These are phyloP conservation scores for Cucurbita pepo DNA, from an alignment of 306 rosid species.

Conservation along the genomic window DNA sequence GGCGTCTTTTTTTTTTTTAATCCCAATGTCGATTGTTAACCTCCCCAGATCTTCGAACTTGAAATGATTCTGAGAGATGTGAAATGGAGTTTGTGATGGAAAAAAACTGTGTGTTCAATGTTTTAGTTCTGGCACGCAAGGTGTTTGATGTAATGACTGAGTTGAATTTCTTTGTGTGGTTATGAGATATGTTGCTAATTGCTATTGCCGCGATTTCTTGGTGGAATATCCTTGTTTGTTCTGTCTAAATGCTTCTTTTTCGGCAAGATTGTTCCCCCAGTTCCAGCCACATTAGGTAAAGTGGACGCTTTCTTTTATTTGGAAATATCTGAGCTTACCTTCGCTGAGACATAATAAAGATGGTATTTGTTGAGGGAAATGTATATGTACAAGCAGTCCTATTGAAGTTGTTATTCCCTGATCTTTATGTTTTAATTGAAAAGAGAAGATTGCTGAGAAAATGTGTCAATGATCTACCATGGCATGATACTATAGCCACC, in stretches of 20 bases:
- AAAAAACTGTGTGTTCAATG: not conserved
- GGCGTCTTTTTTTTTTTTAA: not conserved
- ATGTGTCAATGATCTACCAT: not conserved
- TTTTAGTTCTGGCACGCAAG: not conserved
- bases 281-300: not conserved
- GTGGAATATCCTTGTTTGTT: not conserved
- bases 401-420: not conserved
- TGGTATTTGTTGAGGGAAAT: not conserved
- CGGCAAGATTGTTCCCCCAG: not conserved
- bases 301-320: not conserved
- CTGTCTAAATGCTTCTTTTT: not conserved
- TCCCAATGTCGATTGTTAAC: not conserved
- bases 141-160: not conserved
- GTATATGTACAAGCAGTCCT: not conserved
- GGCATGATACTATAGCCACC: not conserved
- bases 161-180: not conserved
- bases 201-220: not conserved
- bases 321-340: not conserved
- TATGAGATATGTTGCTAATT: not conserved
- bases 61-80: not conserved
- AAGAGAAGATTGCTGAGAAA: not conserved
- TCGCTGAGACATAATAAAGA: not conserved
- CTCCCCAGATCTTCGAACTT: not conserved
- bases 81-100: not conserved
- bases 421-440: not conserved